Evolutionary conservation across 1,284 basidiomycete species (phyloP), one percentile per base, ranked within the genome.

Genomic region (Fomes fomentarius): DNA sequence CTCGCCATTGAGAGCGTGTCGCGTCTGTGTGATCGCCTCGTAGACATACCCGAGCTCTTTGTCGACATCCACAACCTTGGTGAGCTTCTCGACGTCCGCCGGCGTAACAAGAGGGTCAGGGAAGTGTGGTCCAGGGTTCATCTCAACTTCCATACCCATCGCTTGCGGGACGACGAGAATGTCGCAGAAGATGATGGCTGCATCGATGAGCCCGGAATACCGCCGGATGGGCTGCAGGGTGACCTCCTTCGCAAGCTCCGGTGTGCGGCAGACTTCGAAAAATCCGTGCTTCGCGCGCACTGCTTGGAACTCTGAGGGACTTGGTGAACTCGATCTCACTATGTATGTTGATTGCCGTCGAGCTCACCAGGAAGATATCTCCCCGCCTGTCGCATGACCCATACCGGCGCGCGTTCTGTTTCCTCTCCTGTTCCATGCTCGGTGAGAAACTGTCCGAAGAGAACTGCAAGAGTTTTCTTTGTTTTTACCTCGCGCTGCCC

Each of bases 331-430:
- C 15, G 25, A 43, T 10, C 48, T 47, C 4, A 39, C 38, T 28
- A 17, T 21, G n/a, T n/a, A 8, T 37, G 14, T 11, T 14, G n/a
- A 8, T 15, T 17, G 34, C 14, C 11, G 34, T 37, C 14, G 21
- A 19, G 72, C 79, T 72, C 66, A 94, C 94, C 95, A 72, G 95
- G 95, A 47, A 98, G 84, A 74, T 97, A 97, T 50, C 96, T 83
- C 41, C 96, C 96, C 19, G 97, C 97, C 71, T 99, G 96, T 30
- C 97, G 85, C 96, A 99, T 99, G 57, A 98, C 92, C 96, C 96
- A 99, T 57, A 97, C 94, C 12, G 96, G 96, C 2, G 96, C 94
- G 54, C 93, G 85, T 67, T 93, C 91, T 0, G 94, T 96, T 70
- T 84, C 79, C 74, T 96, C 87, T 12, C 94, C 93, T 89, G 57